These are phyloP conservation scores for Westerdykella aurantiaca DNA, from an alignment of 2,329 filamentous ascomycete genomes.

Conservation along the genomic window DNA sequence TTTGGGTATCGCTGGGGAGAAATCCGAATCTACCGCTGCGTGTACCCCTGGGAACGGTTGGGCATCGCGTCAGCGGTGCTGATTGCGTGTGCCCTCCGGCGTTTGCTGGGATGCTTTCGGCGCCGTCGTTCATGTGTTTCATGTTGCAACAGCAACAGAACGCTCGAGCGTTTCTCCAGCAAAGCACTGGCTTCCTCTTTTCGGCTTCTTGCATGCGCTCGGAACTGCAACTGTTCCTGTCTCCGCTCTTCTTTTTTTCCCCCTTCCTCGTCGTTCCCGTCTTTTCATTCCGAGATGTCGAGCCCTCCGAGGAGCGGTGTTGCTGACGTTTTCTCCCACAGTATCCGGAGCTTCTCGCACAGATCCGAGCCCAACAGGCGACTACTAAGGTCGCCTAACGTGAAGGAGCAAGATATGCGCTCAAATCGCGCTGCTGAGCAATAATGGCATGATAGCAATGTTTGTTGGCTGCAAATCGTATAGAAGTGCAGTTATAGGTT, in stretches of 20 bases:
- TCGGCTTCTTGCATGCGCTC: not conserved
- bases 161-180: not conserved
- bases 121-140: not conserved
- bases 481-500: no score
- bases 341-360: constrained; percentile 42
- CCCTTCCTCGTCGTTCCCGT: no score
- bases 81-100: not conserved
- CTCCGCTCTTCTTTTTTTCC: no score
- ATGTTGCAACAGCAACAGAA: no score
- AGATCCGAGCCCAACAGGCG: constrained; percentile 40
- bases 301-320: no score
- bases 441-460: no score
- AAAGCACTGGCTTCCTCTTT: not conserved
- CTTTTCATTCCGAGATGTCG: no score
- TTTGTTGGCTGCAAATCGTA: no score
- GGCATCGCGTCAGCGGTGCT: constrained; percentile 2
- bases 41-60: not conserved
- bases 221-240: no score
- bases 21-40: no score
- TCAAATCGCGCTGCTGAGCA: no score
- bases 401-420: no score
- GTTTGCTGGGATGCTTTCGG: not conserved
- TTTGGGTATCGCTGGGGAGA: not conserved
- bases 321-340: constrained; percentile 6
- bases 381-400: constrained; percentile 8